Conservation (phyloP, 352 stramenopile species). For the Globisporangium uncinulatum region DNA sequence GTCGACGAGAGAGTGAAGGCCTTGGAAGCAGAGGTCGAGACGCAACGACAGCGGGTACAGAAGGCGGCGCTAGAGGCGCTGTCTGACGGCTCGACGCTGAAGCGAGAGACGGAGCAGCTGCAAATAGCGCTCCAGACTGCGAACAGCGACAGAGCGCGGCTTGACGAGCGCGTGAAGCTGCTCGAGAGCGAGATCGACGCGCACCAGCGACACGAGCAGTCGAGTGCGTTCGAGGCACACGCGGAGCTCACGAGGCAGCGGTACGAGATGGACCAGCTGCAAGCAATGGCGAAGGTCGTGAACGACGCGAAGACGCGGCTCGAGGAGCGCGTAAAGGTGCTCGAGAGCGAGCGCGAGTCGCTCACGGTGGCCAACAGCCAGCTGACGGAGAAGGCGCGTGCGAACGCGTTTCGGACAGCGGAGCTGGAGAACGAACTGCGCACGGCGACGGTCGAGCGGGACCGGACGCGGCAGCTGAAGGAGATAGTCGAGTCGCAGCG, state of each 20-base stretch:
- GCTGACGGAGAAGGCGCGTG: slow-evolving; percentile 25
- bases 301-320: slow-evolving; percentile 38
- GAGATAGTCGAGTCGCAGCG: slow-evolving; percentile 10
- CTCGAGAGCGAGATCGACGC: slow-evolving; percentile 2
- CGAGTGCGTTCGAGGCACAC: slow-evolving; percentile 12
- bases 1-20: slow-evolving; percentile 27
- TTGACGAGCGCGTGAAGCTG: slow-evolving; percentile 26
- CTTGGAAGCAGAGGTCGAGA: slow-evolving; percentile 29
- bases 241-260: slow-evolving; percentile 26
- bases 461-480: slow-evolving; percentile 9
- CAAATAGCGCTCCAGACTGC: background rate
- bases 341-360: slow-evolving; percentile 31
- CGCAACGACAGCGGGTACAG: slow-evolving; percentile 11
- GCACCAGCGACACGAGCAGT: slow-evolving; percentile 11
- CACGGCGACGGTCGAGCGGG: slow-evolving; percentile 11
- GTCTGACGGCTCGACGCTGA: background rate
- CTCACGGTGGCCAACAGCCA: slow-evolving; percentile 25
- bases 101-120: background rate
- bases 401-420: slow-evolving; percentile 13
- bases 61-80: slow-evolving; percentile 18
- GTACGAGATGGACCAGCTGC: slow-evolving; percentile 46
- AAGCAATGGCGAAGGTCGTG: slow-evolving; percentile 23
- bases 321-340: slow-evolving; percentile 14
- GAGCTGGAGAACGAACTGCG: slow-evolving; percentile 17
- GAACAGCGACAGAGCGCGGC: slow-evolving; percentile 31